Conservation (phyloP, 441 rosid species). For the Gossypium davidsonii region DNA sequence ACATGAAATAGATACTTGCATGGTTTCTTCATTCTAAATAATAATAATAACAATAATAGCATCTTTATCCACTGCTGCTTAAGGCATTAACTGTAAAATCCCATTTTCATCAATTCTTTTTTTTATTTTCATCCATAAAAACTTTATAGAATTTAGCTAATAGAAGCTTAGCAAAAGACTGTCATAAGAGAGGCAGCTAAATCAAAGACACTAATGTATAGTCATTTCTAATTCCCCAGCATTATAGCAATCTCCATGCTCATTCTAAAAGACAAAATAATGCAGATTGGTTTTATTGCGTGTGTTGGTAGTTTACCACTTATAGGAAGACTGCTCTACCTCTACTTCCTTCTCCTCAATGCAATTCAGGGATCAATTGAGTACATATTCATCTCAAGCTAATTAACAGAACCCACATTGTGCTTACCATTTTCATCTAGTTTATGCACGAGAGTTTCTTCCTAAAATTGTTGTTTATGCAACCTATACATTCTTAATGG, state of each 20-base stretch:
- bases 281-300: background rate
- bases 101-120: conserved; percentile 13
- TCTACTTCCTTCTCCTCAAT: conserved; percentile 1
- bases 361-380: conserved; percentile 1
- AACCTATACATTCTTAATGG: background rate
- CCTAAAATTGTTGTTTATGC: background rate
- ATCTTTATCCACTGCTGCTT: conserved; percentile 8
- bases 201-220: background rate
- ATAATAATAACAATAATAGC: conserved; percentile 1
- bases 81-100: conserved; percentile 3
- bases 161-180: conserved; percentile 4
- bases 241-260: background rate
- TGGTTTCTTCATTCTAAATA: conserved; percentile 3
- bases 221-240: background rate
- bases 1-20: background rate
- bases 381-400: background rate
- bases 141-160: background rate
- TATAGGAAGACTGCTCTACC: conserved; percentile 1
- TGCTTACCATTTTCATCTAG: background rate
- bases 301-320: background rate
- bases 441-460: background rate
- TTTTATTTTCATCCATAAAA: conserved; percentile 8
- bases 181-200: background rate
- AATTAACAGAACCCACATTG: background rate
- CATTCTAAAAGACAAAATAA: background rate